These are phyloP conservation scores for Ustilaginoidea virens DNA, from an alignment of 2,329 filamentous ascomycete genomes.

Conservation along the genomic window DNA sequence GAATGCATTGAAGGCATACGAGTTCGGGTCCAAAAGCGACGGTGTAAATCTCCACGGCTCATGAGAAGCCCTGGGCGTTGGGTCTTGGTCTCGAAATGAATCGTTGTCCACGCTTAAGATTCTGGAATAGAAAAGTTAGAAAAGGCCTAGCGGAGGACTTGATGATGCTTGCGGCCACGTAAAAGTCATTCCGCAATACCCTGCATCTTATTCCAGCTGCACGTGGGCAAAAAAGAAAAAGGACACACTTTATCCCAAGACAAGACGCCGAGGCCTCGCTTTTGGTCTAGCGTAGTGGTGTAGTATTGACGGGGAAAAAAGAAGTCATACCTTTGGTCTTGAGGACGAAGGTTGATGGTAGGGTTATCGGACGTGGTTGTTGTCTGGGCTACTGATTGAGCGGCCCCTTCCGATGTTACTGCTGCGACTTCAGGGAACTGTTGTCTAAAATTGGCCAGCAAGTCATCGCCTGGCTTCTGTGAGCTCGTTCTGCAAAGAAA, in stretches of 20 bases:
- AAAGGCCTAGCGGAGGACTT: no score
- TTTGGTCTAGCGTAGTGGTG: no score
- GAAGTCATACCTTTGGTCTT: conserved; percentile 14
- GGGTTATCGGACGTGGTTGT: conserved; percentile 15
- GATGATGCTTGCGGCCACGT: not conserved
- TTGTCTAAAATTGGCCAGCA: conserved; percentile 68
- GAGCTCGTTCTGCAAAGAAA: conserved; percentile 44
- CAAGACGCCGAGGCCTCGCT: no score
- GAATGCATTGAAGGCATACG: conserved; percentile 65
- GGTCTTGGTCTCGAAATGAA: conserved; percentile 54
- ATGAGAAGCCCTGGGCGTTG: conserved; percentile 63
- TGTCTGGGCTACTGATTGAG: conserved; percentile 19
- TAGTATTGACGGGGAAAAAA: no score
- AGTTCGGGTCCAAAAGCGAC: conserved; percentile 73
- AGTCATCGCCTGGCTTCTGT: conserved; percentile 69
- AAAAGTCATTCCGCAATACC: no score
- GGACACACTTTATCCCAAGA: no score
- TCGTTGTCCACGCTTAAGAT: conserved; percentile 12
- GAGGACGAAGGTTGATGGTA: conserved; percentile 9
- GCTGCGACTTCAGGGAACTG: conserved; percentile 61
- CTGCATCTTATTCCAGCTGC: not conserved
- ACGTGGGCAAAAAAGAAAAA: no score
- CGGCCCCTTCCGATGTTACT: conserved; percentile 29
- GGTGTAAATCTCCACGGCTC: conserved; percentile 83
- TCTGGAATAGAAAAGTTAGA: conserved; percentile 7